Evolutionary conservation across 805 yeast genomes (phyloP).

Genomic region (Kodamaea leandrae): DNA sequence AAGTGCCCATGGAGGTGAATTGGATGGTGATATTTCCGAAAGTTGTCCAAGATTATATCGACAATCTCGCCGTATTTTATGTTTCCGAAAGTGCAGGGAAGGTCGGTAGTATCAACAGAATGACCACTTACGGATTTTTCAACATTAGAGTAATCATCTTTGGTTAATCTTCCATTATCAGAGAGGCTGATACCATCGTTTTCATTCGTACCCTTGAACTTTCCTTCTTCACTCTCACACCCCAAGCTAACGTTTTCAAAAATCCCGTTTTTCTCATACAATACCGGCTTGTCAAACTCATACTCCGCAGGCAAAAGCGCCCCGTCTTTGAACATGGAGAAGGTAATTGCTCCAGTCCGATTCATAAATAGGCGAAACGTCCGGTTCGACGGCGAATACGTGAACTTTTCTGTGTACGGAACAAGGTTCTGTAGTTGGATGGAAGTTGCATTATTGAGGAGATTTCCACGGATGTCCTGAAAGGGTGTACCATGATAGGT

Average conservation of each 20-base stretch:
- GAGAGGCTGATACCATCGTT: too few relatives aligned
- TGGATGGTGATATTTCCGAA: slow-evolving; percentile 30
- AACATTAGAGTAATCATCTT: too few relatives aligned
- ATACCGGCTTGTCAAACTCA: slow-evolving; percentile 9
- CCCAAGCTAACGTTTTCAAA: too few relatives aligned
- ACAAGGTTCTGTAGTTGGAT: slow-evolving; percentile 6
- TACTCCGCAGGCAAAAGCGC: slow-evolving; percentile 8
- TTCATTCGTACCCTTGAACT: slow-evolving; percentile 13
- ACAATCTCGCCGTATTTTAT: slow-evolving; percentile 28
- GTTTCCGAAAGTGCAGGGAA: slow-evolving; percentile 12
- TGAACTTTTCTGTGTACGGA: slow-evolving; percentile 7
- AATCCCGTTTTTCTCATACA: slow-evolving; percentile 4
- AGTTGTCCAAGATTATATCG: slow-evolving; percentile 31
- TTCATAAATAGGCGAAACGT: slow-evolving; percentile 29
- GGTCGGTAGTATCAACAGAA: background rate
- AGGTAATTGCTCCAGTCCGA: slow-evolving; percentile 27
- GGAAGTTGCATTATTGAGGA: slow-evolving; percentile 9
- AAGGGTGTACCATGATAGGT: slow-evolving; percentile 17
- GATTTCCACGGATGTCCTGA: slow-evolving; percentile 23
- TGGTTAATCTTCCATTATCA: too few relatives aligned
- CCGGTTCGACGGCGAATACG: slow-evolving; percentile 20
- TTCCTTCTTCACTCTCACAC: too few relatives aligned
- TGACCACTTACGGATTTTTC: too few relatives aligned
- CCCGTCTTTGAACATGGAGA: slow-evolving; percentile 25
- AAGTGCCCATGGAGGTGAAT: slow-evolving; percentile 36